A percentile compares a stretch with the other conserved stretches of the same genome.
These are phyloP conservation scores for Mesotaenium endlicherianum DNA, from an alignment of 139 green algal species.

Conservation along the genomic window DNA sequence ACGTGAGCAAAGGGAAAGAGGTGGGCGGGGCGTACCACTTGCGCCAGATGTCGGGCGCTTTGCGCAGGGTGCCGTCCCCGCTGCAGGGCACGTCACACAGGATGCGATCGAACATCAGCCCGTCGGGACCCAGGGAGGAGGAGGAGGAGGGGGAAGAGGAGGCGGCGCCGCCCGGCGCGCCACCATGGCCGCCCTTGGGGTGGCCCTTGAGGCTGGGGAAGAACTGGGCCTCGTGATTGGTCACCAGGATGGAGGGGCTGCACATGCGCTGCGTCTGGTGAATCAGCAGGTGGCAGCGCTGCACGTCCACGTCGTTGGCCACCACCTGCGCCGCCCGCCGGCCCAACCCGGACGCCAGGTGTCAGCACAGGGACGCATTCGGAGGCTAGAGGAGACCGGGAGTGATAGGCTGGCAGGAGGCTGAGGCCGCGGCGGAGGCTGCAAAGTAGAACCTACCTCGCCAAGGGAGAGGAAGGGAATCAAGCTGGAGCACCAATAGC, in stretches of 20 bases:
- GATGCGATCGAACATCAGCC: conserved; percentile 83
- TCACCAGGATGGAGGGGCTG: conserved; percentile 83
- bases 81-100: conserved; percentile 96
- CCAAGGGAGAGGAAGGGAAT: too few relatives aligned
- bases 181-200: neutral
- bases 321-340: conserved; percentile 70
- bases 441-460: too few relatives aligned
- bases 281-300: conserved; percentile 94
- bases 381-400: too few relatives aligned
- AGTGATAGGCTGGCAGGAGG: too few relatives aligned
- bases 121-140: neutral
- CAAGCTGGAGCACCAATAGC: too few relatives aligned
- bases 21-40: conserved; percentile 60
- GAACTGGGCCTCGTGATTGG: conserved; percentile 86
- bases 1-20: too few relatives aligned
- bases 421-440: too few relatives aligned
- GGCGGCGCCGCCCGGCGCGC: neutral
- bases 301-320: conserved; percentile 92
- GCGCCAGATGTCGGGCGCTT: conserved; percentile 95
- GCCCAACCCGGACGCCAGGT: neutral
- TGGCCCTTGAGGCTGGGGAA: conserved; percentile 71
- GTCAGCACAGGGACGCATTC: neutral
- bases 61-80: conserved; percentile 95
- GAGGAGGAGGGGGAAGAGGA: neutral
- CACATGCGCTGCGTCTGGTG: conserved; percentile 95